phyloP scores from a whole-genome alignment of 2,329 filamentous ascomycete genomes.

The Penicillium sclerotiorum region DNA sequence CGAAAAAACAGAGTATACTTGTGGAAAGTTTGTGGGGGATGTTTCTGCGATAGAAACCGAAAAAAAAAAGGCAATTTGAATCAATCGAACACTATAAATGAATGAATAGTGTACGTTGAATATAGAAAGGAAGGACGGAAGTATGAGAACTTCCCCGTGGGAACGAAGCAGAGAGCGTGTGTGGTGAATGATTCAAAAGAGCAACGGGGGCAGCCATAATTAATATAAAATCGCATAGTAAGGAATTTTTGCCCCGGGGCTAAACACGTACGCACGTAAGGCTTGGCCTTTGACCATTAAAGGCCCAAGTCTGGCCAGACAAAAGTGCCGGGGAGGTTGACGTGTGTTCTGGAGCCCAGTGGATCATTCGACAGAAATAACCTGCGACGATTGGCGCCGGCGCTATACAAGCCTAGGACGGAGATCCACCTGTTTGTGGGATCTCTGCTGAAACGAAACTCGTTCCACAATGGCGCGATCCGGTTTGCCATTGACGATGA shows the following conservation, averaged over 20 bases:
- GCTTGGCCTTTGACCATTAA: neutral
- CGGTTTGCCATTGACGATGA: neutral
- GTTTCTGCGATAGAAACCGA: neutral
- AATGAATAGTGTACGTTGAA: conserved; percentile 1
- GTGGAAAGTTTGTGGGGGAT: neutral
- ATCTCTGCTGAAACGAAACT: conserved; percentile 8
- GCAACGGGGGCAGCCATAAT: neutral
- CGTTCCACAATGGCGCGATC: neutral
- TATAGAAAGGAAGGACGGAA: conserved; percentile 2
- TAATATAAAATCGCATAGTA: neutral
- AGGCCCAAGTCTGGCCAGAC: neutral
- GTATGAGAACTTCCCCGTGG: conserved; percentile 2
- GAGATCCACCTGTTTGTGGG: conserved; percentile 12
- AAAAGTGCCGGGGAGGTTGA: conserved; percentile 10
- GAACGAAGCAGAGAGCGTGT: conserved; percentile 1
- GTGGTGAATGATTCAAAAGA: neutral
- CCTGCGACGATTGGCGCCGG: neutral
- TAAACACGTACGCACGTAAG: conserved; percentile 7
- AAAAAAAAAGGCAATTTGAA: neutral
- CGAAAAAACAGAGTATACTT: conserved; percentile 1
- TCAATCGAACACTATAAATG: conserved; percentile 1
- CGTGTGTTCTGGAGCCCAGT: conserved; percentile 11
- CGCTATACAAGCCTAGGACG: neutral
- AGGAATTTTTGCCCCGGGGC: conserved; percentile 2
- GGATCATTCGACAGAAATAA: neutral